These are phyloP conservation scores for Colletotrichum coccodes DNA, from an alignment of 2,329 filamentous ascomycete species.

Conservation along the genomic window DNA sequence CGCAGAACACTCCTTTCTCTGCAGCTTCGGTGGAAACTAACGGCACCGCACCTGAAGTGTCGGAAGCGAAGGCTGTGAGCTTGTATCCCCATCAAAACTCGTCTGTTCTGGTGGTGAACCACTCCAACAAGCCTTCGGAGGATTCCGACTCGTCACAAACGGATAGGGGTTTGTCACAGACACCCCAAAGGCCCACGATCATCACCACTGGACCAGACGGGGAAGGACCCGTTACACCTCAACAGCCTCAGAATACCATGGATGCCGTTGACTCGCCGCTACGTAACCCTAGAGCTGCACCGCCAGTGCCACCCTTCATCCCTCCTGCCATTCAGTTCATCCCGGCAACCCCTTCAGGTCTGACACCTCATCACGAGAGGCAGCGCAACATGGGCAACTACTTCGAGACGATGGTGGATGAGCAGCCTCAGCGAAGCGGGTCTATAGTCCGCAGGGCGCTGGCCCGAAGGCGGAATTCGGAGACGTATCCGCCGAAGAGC, in stretches of 20 bases:
- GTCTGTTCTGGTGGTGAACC: constrained; percentile 69
- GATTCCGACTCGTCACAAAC: constrained; percentile 48
- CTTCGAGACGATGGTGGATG: constrained; percentile 55
- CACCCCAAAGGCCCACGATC: constrained; percentile 47
- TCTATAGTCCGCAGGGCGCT: constrained; percentile 67
- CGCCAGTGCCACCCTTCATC: constrained; percentile 61
- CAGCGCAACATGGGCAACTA: constrained; percentile 64
- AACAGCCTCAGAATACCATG: constrained; percentile 58
- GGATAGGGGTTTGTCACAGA: constrained; percentile 36
- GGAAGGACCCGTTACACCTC: constrained; percentile 59
- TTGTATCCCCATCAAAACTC: constrained; percentile 74
- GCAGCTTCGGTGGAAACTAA: constrained; percentile 70
- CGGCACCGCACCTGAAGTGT: constrained; percentile 70
- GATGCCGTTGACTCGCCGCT: constrained; percentile 70
- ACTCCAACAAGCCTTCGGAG: constrained; percentile 62
- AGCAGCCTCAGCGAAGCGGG: constrained; percentile 55
- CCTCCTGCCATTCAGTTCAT: constrained; percentile 67
- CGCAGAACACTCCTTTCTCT: constrained; percentile 71
- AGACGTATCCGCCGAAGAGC: constrained; percentile 51
- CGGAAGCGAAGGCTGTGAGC: constrained; percentile 70
- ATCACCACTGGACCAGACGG: constrained; percentile 51
- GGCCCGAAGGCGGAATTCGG: constrained; percentile 57
- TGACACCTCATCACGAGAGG: constrained; percentile 65
- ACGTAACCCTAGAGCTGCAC: constrained; percentile 66
- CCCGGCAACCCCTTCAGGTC: constrained; percentile 69